Conservation (phyloP, 805 yeast species). For the Debaryomyces hansenii region DNA sequence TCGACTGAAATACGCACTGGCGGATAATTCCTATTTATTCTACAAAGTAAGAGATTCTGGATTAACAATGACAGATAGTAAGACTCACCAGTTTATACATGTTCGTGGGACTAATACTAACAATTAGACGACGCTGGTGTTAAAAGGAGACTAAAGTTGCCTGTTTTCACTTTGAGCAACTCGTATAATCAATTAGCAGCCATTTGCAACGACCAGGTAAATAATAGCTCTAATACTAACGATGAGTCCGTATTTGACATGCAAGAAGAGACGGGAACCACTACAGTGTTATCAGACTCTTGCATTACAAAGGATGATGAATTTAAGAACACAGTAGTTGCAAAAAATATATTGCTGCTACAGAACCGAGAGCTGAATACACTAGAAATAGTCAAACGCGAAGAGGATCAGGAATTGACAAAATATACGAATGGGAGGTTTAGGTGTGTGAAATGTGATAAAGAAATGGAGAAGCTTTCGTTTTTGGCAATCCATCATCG, state of each 20-base stretch:
- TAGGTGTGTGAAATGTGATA: slow-evolving; percentile 1
- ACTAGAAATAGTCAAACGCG: too few relatives aligned
- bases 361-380: too few relatives aligned
- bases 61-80: neutral
- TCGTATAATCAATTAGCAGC: neutral
- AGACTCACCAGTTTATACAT: neutral
- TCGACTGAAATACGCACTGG: neutral
- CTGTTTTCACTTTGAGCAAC: neutral
- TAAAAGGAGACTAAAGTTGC: neutral
- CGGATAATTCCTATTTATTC: neutral
- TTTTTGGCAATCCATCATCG: slow-evolving; percentile 7
- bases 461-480: slow-evolving; percentile 3
- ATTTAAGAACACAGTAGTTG: too few relatives aligned
- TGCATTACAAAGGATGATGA: neutral
- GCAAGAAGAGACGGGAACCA: too few relatives aligned
- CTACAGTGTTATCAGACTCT: neutral
- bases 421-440: neutral
- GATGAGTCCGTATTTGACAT: too few relatives aligned
- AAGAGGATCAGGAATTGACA: too few relatives aligned
- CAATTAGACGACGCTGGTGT: neutral
- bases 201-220: too few relatives aligned
- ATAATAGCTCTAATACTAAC: too few relatives aligned
- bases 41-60: neutral
- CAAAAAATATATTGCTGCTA: too few relatives aligned
- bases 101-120: neutral